phyloP scores from a whole-genome alignment of 306 rosid species.

The Carpinus fangiana region DNA sequence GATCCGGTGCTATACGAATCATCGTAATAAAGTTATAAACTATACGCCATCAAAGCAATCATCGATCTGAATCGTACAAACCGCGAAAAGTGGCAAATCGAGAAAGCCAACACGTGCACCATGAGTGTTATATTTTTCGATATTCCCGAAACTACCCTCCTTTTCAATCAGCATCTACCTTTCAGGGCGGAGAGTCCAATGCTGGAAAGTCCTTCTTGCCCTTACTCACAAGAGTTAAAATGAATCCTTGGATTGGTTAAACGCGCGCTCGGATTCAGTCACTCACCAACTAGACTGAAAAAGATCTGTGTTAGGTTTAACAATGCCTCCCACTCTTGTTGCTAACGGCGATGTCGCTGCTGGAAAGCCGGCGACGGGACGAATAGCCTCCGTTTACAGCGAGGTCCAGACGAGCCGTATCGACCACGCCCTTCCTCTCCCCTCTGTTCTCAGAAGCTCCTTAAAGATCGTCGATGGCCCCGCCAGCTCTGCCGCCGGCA shows the following conservation, averaged over 20 bases:
- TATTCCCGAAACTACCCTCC: conserved; percentile 6
- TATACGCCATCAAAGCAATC: too few species aligned
- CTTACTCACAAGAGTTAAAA: not conserved
- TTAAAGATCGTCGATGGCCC: conserved; percentile 85
- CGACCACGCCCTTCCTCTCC: conserved; percentile 75
- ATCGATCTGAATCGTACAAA: not conserved
- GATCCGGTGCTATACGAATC: not conserved
- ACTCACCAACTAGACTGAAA: conserved; percentile 1
- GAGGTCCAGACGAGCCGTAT: conserved; percentile 84
- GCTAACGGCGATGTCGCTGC: conserved; percentile 46
- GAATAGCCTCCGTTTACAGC: conserved; percentile 71
- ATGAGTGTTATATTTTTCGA: not conserved
- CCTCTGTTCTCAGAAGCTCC: conserved; percentile 66
- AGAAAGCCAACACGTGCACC: not conserved
- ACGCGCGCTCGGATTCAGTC: conserved; percentile 9
- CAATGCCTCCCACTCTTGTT: conserved; percentile 57
- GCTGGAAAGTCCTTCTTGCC: conserved; percentile 24
- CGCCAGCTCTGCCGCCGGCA: conserved; percentile 89
- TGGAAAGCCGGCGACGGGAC: conserved; percentile 29
- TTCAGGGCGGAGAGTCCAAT: conserved; percentile 30
- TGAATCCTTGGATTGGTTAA: conserved; percentile 18
- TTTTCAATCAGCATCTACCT: not conserved
- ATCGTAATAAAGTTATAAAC: not conserved
- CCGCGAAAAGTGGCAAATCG: not conserved
- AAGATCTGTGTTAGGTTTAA: conserved; percentile 2